Conservation (phyloP, 352 stramenopile species). For the Elongisporangium undulatum region DNA sequence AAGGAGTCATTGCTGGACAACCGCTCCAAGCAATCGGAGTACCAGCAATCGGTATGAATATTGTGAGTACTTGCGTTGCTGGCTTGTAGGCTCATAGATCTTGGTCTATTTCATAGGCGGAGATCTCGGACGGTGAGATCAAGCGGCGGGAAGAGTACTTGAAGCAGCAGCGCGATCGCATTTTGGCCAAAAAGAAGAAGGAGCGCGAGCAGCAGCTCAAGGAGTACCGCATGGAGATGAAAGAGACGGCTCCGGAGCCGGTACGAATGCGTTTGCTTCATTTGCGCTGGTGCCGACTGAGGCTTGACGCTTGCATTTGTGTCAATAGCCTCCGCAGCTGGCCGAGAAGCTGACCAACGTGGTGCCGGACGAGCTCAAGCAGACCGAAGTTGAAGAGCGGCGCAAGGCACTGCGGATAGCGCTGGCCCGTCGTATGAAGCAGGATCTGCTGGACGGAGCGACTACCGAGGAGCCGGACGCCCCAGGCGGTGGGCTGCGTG, state of each 20-base stretch:
- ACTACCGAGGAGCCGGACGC: constrained; percentile 13
- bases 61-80: background rate
- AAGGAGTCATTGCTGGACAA: constrained; percentile 72
- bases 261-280: constrained; percentile 9
- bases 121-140: constrained; percentile 66
- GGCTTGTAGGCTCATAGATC: background rate
- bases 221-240: constrained; percentile 71
- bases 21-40: constrained; percentile 62
- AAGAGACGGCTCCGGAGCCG: constrained; percentile 49
- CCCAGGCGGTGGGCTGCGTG: constrained; percentile 27
- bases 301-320: background rate
- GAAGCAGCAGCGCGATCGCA: constrained; percentile 63
- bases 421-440: constrained; percentile 75
- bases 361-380: constrained; percentile 54
- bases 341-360: constrained; percentile 62
- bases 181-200: constrained; percentile 81
- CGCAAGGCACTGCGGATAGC: constrained; percentile 66
- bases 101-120: constrained; percentile 16
- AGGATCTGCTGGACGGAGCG: constrained; percentile 51
- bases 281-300: background rate
- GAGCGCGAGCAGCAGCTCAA: constrained; percentile 70
- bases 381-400: constrained; percentile 59
- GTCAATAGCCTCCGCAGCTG: constrained; percentile 37
- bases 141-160: constrained; percentile 77
- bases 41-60: constrained; percentile 28